Evolutionary conservation across 2,329 filamentous ascomycete genomes (phyloP).

Genomic region (Hymenoscyphus scutula): DNA sequence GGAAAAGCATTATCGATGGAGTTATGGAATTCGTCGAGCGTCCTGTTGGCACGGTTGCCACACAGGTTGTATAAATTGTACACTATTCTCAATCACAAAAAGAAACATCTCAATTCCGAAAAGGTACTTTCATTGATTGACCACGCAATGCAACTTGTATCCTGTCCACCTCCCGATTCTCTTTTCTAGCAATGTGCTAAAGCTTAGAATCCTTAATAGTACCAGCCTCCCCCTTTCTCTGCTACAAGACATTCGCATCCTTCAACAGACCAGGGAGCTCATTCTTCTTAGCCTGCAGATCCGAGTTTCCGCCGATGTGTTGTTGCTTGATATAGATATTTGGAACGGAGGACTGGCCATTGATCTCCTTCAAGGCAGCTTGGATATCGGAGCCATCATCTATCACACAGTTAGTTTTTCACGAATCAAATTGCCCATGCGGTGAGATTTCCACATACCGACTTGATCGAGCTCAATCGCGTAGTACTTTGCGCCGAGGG

Average conservation of each 20-base stretch:
- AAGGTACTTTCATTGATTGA: not conserved
- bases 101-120: conserved; percentile 2
- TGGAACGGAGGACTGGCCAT: conserved; percentile 82
- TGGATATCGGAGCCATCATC: conserved; percentile 83
- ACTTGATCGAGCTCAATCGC: conserved; percentile 82
- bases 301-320: conserved; percentile 96
- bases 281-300: conserved; percentile 65
- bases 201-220: not conserved
- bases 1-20: conserved; percentile 80
- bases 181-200: not conserved
- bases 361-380: conserved; percentile 75
- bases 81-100: not conserved
- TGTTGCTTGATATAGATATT: conserved; percentile 91
- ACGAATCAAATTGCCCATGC: no score
- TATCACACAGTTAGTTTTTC: conserved; percentile 39
- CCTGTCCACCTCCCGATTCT: not conserved
- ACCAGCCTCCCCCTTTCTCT: not conserved
- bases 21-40: conserved; percentile 84
- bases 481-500: conserved; percentile 69
- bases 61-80: conserved; percentile 56
- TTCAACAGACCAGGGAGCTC: conserved; percentile 65
- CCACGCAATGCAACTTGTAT: not conserved
- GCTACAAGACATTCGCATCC: conserved; percentile 60
- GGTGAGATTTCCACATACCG: conserved; percentile 58
- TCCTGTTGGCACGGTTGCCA: conserved; percentile 81